A percentile compares a stretch with the other conserved stretches of the same genome.
These are phyloP conservation scores for Pyrus pyrifolia DNA, from an alignment of 306 rosid genomes.

Conservation along the genomic window DNA sequence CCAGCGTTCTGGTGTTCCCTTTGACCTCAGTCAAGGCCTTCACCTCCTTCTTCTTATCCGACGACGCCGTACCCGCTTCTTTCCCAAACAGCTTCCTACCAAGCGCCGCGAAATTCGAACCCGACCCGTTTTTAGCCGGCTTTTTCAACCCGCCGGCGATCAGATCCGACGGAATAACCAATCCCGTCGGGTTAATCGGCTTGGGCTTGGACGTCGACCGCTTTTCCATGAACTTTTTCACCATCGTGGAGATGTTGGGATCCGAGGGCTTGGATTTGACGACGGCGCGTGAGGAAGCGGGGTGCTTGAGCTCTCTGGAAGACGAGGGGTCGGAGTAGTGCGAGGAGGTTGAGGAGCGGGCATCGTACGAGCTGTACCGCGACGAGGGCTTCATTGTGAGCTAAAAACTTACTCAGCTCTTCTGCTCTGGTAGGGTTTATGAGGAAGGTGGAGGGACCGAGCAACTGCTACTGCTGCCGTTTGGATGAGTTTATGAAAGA, in stretches of 20 bases:
- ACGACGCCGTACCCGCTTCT: slow-evolving; percentile 17
- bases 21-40: slow-evolving; percentile 93
- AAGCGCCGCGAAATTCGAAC: slow-evolving; percentile 43
- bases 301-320: slow-evolving; percentile 43
- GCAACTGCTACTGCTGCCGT: background rate
- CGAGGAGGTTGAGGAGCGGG: slow-evolving; percentile 72
- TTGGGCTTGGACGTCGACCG: slow-evolving; percentile 22
- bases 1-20: slow-evolving; percentile 78
- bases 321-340: slow-evolving; percentile 73
- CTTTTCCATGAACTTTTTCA: slow-evolving; percentile 63
- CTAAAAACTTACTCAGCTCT: slow-evolving; percentile 19
- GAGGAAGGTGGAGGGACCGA: background rate
- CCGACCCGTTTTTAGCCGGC: slow-evolving; percentile 50
- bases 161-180: slow-evolving; percentile 60
- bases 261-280: slow-evolving; percentile 56
- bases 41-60: slow-evolving; percentile 42
- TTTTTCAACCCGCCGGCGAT: slow-evolving; percentile 63
- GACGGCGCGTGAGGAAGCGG: slow-evolving; percentile 46
- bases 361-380: slow-evolving; percentile 71
- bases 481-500: background rate
- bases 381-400: slow-evolving; percentile 56
- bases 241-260: slow-evolving; percentile 58
- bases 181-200: slow-evolving; percentile 27
- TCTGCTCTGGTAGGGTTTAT: background rate
- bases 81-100: slow-evolving; percentile 83